phyloP scores from a whole-genome alignment of 495 filamentous ascomycete species.

The Penicillium robsamsonii region DNA sequence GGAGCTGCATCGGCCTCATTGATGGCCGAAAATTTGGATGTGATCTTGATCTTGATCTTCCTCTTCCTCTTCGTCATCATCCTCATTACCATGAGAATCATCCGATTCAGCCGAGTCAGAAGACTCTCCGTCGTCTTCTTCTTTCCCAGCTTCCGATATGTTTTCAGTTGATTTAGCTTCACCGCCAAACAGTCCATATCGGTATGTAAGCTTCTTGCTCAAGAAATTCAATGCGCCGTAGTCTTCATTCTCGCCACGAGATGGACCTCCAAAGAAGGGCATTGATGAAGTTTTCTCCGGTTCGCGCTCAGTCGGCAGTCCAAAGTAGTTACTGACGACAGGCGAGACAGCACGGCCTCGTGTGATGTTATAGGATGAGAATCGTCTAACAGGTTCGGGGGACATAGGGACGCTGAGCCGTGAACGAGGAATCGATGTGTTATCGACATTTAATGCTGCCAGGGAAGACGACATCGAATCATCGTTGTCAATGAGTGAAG shows the following conservation, averaged over 20 bases:
- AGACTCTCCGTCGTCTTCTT: conserved; percentile 34
- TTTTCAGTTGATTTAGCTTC: conserved; percentile 30
- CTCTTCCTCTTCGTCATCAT: conserved; percentile 46
- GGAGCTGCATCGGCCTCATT: conserved; percentile 30
- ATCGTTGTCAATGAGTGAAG: conserved; percentile 26
- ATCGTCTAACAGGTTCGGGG: conserved; percentile 26
- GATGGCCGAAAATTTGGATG: conserved; percentile 72
- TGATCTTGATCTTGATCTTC: conserved; percentile 57
- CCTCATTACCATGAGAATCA: conserved; percentile 38
- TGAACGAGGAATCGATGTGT: conserved; percentile 30
- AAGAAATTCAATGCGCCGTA: conserved; percentile 55
- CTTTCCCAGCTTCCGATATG: conserved; percentile 31
- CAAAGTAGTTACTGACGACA: conserved; percentile 47
- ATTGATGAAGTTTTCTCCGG: conserved; percentile 33
- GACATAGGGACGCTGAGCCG: conserved; percentile 28
- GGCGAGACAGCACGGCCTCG: conserved; percentile 40
- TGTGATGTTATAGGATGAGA: conserved; percentile 41
- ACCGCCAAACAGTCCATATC: conserved; percentile 41
- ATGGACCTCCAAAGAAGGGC: conserved; percentile 38
- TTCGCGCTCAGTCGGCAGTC: conserved; percentile 39
- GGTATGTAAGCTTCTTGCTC: conserved; percentile 53
- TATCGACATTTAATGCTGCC: conserved; percentile 32
- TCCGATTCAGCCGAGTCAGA: conserved; percentile 15
- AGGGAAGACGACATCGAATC: conserved; percentile 27
- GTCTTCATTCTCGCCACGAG: conserved; percentile 44